Conservation (phyloP, 805 yeast genomes). For the Candida maris region DNA sequence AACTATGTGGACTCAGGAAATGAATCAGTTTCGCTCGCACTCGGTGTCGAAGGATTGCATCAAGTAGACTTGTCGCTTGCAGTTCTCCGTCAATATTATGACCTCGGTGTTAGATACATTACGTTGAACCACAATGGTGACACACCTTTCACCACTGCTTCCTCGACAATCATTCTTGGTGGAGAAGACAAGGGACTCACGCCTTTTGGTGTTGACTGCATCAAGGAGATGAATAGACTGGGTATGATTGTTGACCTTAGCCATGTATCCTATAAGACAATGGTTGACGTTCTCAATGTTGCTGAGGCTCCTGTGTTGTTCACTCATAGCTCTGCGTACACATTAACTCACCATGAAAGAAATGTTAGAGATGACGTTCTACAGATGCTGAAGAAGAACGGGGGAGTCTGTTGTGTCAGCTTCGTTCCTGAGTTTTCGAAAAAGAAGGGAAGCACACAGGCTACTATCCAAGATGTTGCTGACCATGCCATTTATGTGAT, state of each 20-base stretch:
- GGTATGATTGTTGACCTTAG: conserved; percentile 52
- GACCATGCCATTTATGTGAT: conserved; percentile 43
- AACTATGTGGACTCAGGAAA: conserved; percentile 25
- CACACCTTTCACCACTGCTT: conserved; percentile 53
- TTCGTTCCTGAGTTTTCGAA: conserved; percentile 41
- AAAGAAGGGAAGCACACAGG: conserved; percentile 17
- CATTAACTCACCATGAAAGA: conserved; percentile 39
- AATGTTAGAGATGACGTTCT: conserved; percentile 49
- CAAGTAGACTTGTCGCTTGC: conserved; percentile 46
- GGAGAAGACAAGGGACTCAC: conserved; percentile 43
- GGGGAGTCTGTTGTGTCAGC: conserved; percentile 47
- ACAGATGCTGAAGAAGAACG: conserved; percentile 34
- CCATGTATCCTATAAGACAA: conserved; percentile 47
- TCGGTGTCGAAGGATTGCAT: conserved; percentile 52
- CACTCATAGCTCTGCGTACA: conserved; percentile 45
- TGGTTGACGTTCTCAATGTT: conserved; percentile 40
- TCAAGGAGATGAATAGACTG: conserved; percentile 47
- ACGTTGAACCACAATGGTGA: conserved; percentile 53
- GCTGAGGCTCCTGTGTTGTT: conserved; percentile 46
- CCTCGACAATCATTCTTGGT: conserved; percentile 42
- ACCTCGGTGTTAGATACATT: conserved; percentile 47
- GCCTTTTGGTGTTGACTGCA: conserved; percentile 37
- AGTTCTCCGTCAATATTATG: conserved; percentile 43
- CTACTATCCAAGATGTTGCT: conserved; percentile 46
- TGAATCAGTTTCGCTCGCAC: conserved; percentile 39